Evolutionary conservation across 169 alveolate species (phyloP), one percentile per base, ranked within the genome.

Genomic region (Plasmodium ovale): DNA sequence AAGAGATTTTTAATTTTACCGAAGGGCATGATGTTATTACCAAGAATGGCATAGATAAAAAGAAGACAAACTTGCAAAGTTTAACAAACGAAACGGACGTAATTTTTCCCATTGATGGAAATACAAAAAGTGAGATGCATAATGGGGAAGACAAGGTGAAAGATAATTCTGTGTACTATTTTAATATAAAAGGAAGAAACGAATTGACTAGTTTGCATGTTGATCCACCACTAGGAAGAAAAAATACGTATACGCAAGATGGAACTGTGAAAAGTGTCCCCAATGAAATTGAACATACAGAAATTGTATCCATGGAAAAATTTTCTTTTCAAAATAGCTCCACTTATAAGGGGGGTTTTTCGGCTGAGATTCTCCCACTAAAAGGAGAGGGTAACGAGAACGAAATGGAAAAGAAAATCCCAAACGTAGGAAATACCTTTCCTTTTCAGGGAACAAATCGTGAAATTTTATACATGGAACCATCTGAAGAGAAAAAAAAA

Each of bases 101-200:
- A 29, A 37, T 31, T 31, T 31, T n/a, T 10, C 9, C 19, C 16
- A 49, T 33, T 10, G 33, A 21, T 47, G 14, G 14, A 65, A 65
- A 21, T 16, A 9, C 42, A 21, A 27, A 65, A 14, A 47, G 27
- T 0, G 54, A 65, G 42, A 25, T 25, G 35, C 42, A 23, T 65
- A 16, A 65, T n/a, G 59, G 59, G 73, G 19, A 12, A 37, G 35
- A 25, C 33, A 65, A 3, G 14, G n/a, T n/a, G n/a, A 39, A 39
- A 39, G 59, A 47, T 23, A 37, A 47, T 65, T 51, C 19, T 12
- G 19, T 12, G 42, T 19, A 65, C 29, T 49, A 39, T 65, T 39
- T 37, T 65, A 65, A 10, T 54, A 29, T 37, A 65, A 47, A 65
- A 12, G 33, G n/a, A 5, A 65, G 31, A 65, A 65, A 14, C 35